Percentiles rank a stretch among this genome's conserved stretches.
These are phyloP conservation scores for Perkinsus chesapeaki DNA, from an alignment of 169 alveolate genomes.

Conservation along the genomic window DNA sequence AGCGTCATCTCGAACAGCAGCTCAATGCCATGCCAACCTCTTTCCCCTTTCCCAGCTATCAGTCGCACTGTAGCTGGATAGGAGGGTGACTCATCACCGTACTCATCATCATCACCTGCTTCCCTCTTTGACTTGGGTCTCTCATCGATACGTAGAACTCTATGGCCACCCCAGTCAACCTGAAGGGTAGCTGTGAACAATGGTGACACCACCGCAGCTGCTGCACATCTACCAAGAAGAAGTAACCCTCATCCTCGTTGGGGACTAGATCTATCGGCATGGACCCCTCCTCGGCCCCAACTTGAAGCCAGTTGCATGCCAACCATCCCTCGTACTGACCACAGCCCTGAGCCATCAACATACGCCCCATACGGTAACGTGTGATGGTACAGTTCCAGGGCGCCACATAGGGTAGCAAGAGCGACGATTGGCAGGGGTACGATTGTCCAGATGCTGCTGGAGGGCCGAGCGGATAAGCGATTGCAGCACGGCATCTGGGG, in stretches of 20 bases:
- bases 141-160: neutral
- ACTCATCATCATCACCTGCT: neutral
- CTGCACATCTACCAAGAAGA: neutral
- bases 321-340: neutral
- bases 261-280: neutral
- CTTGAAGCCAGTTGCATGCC: neutral
- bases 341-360: neutral
- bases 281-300: neutral
- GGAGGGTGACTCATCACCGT: neutral
- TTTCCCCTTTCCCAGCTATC: neutral
- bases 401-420: neutral
- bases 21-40: neutral
- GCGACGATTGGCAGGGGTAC: neutral
- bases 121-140: neutral
- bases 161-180: neutral
- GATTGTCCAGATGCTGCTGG: neutral
- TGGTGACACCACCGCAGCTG: no score
- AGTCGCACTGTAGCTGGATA: neutral
- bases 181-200: neutral
- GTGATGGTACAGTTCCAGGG: neutral
- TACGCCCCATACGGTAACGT: no score
- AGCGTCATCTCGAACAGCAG: neutral
- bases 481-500: neutral
- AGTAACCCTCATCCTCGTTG: neutral
- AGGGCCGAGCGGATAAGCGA: neutral